Evolutionary conservation across 2,329 filamentous ascomycete species (phyloP), one percentile per base, ranked within the genome.

Genomic region (Aspergillus sp.): DNA sequence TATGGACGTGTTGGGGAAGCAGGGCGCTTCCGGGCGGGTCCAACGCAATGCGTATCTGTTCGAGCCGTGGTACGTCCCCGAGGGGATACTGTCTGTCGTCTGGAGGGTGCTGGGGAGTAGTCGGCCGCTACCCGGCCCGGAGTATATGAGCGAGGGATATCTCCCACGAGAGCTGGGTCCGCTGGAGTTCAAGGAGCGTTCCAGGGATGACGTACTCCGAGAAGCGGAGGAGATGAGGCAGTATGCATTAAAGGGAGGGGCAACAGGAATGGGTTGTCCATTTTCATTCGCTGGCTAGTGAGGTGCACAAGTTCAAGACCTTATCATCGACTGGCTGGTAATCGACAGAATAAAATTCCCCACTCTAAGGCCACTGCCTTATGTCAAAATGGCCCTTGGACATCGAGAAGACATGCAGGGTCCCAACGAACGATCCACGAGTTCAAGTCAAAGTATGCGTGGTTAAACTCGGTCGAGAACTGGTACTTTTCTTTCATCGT

Each of bases 401-500:
- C 40, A 13, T 16, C 11, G 16, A 42, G 19, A 17, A 19, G n/a
- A 44, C 45, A 45, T 30, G 16, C 16, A 30, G 3, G 30, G 33
- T 10, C 20, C 45, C 20, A 47, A 41, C 9, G 48, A 45, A 22
- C 17, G 11, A 13, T 13, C 52, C 52, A 54, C 14, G 48, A 45
- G n/a, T 48, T 22, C 24, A 54, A 13, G 33, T 54, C 52, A 20
- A 45, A 48, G 32, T 54, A 54, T 7, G 38, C 40, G 9, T 8
- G 22, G 3, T 54, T 49, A 16, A 54, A 54, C 32, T 54, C 52
- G 19, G 11, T 36, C 13, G 52, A 54, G 26, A 54, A 54, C 10
- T 41, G 38, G 41, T 54, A 54, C 19, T 43, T 41, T 16, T 46
- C 38, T 10, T 54, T 49, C 11, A 45, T 19, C 1, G 50, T 49